Percentiles rank a stretch among this genome's conserved stretches.
phyloP scores from a whole-genome alignment of 805 yeast species.

The Candida mattraensis region DNA sequence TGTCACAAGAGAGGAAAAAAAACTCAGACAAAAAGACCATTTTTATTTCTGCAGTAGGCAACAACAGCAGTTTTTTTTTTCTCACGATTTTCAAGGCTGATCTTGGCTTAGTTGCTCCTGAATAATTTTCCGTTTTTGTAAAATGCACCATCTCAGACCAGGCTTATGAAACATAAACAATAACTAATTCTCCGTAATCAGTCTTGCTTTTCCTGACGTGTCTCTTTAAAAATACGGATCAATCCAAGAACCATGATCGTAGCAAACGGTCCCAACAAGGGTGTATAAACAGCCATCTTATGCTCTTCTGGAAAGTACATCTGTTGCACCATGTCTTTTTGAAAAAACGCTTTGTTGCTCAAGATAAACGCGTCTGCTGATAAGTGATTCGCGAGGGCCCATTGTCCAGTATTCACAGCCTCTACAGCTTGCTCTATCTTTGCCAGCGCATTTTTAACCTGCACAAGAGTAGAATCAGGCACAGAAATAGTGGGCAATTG shows the following conservation, averaged over 20 bases:
- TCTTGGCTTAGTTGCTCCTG: slow-evolving; percentile 3
- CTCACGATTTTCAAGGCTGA: too few species aligned
- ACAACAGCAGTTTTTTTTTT: too few species aligned
- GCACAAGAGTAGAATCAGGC: slow-evolving; percentile 64
- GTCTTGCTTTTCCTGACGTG: slow-evolving; percentile 1
- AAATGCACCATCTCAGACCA: too few species aligned
- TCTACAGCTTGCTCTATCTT: slow-evolving; percentile 40
- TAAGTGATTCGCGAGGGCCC: slow-evolving; percentile 37
- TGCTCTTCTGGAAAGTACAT: slow-evolving; percentile 95
- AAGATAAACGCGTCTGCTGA: slow-evolving; percentile 55
- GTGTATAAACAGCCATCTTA: slow-evolving; percentile 89
- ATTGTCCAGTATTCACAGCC: slow-evolving; percentile 33
- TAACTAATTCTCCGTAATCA: too few species aligned
- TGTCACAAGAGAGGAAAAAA: too few species aligned
- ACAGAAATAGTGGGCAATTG: slow-evolving; percentile 79
- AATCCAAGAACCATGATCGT: slow-evolving; percentile 60
- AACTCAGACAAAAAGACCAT: too few species aligned
- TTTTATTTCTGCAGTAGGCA: too few species aligned
- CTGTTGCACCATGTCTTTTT: slow-evolving; percentile 93
- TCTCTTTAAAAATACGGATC: slow-evolving; percentile 36
- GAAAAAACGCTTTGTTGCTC: slow-evolving; percentile 83
- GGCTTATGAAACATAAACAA: too few species aligned
- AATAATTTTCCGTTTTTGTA: too few species aligned
- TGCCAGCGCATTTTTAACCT: slow-evolving; percentile 53
- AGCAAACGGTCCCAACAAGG: slow-evolving; percentile 81